Conservation (phyloP, 2,329 filamentous ascomycete genomes). For the Magnaporthiopsis incrustans region DNA sequence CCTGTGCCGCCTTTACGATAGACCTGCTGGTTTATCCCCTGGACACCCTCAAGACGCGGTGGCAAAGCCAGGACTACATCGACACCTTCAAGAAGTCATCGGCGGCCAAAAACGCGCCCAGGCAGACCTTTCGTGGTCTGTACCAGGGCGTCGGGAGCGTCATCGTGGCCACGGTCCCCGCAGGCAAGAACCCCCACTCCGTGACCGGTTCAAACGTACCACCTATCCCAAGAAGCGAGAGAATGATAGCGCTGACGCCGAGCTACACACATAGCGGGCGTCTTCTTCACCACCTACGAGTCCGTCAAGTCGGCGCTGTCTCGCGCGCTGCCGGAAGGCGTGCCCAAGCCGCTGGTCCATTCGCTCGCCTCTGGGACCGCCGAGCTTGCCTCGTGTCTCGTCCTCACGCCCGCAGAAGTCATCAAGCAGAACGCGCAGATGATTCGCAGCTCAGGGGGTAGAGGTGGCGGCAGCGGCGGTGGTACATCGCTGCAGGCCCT, state of each 20-base stretch:
- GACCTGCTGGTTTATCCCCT: conserved; percentile 81
- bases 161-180: conserved; percentile 80
- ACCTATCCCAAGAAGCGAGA: too few relatives aligned
- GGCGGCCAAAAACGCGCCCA: conserved; percentile 36
- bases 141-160: conserved; percentile 86
- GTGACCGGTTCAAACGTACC: neutral
- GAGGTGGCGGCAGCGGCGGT: conserved; percentile 17
- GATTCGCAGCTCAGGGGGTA: conserved; percentile 31
- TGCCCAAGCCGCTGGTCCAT: conserved; percentile 65
- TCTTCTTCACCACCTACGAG: conserved; percentile 90
- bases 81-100: conserved; percentile 44
- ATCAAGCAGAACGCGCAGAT: conserved; percentile 94
- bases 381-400: conserved; percentile 77
- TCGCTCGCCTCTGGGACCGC: conserved; percentile 65
- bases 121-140: conserved; percentile 53
- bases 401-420: conserved; percentile 82
- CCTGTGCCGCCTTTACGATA: conserved; percentile 76
- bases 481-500: conserved; percentile 42
- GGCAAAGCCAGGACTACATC: conserved; percentile 71
- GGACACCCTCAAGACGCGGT: conserved; percentile 81
- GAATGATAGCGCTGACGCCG: neutral
- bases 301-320: conserved; percentile 58
- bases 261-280: conserved; percentile 47
- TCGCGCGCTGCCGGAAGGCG: conserved; percentile 31
- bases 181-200: conserved; percentile 40